phyloP scores from a whole-genome alignment of 202 grass and related monocot species.

The Alloteropsis angusta region DNA sequence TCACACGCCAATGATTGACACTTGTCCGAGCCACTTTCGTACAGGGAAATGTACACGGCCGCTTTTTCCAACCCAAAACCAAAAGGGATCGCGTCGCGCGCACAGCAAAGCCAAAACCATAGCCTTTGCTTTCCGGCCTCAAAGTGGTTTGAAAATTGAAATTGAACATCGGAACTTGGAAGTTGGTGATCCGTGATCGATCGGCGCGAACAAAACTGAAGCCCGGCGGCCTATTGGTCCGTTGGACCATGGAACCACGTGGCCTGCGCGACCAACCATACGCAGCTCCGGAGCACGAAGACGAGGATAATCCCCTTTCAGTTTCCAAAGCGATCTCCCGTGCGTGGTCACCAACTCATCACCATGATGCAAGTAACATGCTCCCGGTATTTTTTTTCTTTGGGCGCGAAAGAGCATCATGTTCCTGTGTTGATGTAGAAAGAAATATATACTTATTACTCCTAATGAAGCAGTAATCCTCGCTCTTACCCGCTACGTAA shows the following conservation, averaged over 20 bases:
- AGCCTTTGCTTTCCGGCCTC: not conserved
- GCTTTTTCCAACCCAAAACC: conserved; percentile 14
- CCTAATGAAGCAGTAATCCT: too few relatives aligned
- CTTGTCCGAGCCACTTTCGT: conserved; percentile 10
- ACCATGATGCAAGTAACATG: conserved; percentile 7
- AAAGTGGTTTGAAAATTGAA: conserved; percentile 5
- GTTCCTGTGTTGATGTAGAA: not conserved
- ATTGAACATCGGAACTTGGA: conserved; percentile 32
- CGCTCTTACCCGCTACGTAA: too few relatives aligned
- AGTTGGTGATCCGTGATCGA: conserved; percentile 6
- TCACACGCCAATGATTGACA: conserved; percentile 46
- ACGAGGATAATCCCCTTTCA: not conserved
- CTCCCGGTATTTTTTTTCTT: not conserved
- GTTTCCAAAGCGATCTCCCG: not conserved
- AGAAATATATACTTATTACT: too few relatives aligned
- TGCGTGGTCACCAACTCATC: not conserved
- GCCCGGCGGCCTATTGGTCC: not conserved
- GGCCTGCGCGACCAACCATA: not conserved
- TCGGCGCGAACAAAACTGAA: not conserved
- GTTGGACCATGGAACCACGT: not conserved
- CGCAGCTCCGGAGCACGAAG: conserved; percentile 28
- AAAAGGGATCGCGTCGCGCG: not conserved
- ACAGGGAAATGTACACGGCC: not conserved
- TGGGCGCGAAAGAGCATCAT: too few relatives aligned
- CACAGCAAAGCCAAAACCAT: not conserved